phyloP scores from a whole-genome alignment of 495 filamentous ascomycete species.

The Xylaria palmicola region DNA sequence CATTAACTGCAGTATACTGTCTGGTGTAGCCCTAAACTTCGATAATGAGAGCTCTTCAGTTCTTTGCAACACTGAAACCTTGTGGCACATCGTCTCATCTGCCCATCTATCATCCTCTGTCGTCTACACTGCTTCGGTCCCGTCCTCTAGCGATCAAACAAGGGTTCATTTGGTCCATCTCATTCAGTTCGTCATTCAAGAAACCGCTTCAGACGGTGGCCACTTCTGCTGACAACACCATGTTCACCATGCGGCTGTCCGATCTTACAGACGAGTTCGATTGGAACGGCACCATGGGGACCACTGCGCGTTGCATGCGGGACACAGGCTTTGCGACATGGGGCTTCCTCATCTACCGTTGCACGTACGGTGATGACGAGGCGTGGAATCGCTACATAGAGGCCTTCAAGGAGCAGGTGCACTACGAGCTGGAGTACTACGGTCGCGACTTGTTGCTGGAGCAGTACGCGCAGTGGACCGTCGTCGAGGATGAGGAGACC shows the following conservation, averaged over 20 bases:
- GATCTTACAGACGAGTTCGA: neutral
- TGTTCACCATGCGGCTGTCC: neutral
- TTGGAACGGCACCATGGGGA: neutral
- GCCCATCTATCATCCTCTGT: neutral
- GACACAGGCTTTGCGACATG: constrained; percentile 3
- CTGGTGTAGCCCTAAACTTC: neutral
- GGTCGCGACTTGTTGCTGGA: neutral
- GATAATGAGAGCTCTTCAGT: neutral
- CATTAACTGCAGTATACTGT: neutral
- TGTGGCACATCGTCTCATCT: neutral
- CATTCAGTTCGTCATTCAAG: neutral
- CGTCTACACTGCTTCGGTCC: neutral
- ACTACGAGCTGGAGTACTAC: neutral
- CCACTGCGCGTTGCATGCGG: neutral
- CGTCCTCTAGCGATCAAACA: neutral
- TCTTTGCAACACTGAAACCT: neutral
- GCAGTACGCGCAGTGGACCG: constrained; percentile 10
- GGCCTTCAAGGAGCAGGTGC: neutral
- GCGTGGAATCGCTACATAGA: constrained; percentile 19
- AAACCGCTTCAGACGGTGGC: neutral
- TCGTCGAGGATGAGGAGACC: constrained; percentile 14
- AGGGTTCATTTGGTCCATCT: neutral
- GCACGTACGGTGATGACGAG: constrained; percentile 18
- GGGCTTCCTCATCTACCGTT: constrained; percentile 23
- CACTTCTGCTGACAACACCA: neutral